phyloP scores from a whole-genome alignment of 176 grass and related monocot species.

The Tillandsia leiboldiana region DNA sequence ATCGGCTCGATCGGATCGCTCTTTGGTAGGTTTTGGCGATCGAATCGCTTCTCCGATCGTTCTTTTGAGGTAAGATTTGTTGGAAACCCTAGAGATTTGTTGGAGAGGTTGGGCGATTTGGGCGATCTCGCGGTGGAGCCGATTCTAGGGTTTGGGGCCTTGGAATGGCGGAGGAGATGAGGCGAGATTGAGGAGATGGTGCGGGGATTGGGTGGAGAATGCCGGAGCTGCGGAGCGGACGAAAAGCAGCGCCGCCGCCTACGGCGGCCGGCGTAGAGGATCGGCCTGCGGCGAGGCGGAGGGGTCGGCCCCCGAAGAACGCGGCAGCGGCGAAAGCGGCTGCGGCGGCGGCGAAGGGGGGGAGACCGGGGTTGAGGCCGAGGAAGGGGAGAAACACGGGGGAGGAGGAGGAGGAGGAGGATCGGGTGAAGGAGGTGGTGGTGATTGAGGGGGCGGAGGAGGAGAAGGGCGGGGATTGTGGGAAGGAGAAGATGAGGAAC shows the following conservation, averaged over 20 bases:
- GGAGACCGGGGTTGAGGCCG: no score
- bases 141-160: not conserved
- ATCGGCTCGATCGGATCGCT: no score
- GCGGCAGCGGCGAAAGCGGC: not conserved
- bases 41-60: no score
- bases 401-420: not conserved
- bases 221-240: constrained; percentile 6
- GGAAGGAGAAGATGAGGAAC: constrained; percentile 8
- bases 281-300: not conserved
- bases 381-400: no score
- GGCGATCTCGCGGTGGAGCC: not conserved
- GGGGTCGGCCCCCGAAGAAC: not conserved
- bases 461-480: not conserved
- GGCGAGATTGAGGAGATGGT: constrained; percentile 4
- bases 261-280: not conserved
- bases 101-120: not conserved
- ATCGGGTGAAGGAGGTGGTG: constrained; percentile 1
- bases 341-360: not conserved
- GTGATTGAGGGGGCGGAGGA: not conserved
- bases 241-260: not conserved
- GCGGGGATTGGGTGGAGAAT: not conserved
- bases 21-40: no score
- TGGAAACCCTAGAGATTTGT: not conserved
- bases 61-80: no score
- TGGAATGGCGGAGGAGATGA: not conserved